Base-by-base conservation (phyloP, 495 filamentous ascomycete genomes). In the Ascobolus immersus region DNA sequence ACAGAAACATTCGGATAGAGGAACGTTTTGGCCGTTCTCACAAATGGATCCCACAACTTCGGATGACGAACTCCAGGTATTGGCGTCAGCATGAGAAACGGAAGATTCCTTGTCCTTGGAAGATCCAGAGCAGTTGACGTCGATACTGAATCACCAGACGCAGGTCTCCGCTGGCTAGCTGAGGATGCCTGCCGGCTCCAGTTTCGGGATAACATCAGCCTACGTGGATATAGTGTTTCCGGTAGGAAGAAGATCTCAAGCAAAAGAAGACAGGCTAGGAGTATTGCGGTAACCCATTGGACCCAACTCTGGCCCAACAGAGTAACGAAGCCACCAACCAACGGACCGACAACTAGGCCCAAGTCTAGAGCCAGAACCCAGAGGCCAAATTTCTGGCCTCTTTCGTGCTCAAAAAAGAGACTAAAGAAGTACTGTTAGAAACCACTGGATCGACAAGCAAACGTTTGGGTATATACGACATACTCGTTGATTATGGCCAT, bases 291-390 rank as follows among this genome's bases (percentile, higher is more conserved):
- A 33, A 68, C 54, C 64, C 63, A 71, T 36, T 62, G 59, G 26
- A 70, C 61, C 67, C 64, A 71, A 20, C 52, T 42, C 11, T 58
- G 47, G 21, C 53, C 54, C 25, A 65, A 53, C 7, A 64, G 44
- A 21, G 57, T 50, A 25, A 71, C 44, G 34, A 71, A 69, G 0
- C 62, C 64, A 21, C 67, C 66, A 29, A 73, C 59, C 17, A 62
- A 33, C 1, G 68, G 67, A 4, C 68, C 68, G 4, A 67, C 49
- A 5, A 69, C 47, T 7, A 67, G 41, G 14, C 65, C 65, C 17
- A 64, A 52, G 36, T 71, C 60, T 25, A 70, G 52, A 12, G 64
- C 61, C 21, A 71, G 47, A 4, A 68, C 66, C 67, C 68, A 73
- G 21, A 72, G 36, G 1, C 67, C 65, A n/a, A 71, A 47, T 42